Percentiles rank a stretch among this genome's conserved stretches.
phyloP scores from a whole-genome alignment of 768 basidiomycete genomes.

The Hypholoma fasciculare region DNA sequence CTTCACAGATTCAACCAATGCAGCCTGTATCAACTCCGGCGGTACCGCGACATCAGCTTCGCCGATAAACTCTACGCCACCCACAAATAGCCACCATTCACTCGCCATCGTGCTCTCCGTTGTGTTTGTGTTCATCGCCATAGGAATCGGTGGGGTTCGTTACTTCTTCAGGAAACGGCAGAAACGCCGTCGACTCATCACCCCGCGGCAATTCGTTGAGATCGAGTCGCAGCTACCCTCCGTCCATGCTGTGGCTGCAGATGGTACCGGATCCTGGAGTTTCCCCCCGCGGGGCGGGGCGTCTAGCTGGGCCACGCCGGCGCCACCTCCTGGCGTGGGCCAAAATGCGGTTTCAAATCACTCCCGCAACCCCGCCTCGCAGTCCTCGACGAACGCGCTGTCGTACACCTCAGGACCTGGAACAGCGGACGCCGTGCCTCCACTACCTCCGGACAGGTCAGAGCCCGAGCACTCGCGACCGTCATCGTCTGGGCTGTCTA shows the following conservation, averaged over 20 bases:
- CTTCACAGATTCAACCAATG: slow-evolving; percentile 19
- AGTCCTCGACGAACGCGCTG: neutral
- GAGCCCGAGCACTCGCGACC: neutral
- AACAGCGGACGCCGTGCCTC: neutral
- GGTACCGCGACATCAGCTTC: slow-evolving; percentile 11
- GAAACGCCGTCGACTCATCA: neutral
- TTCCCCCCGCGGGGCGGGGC: neutral
- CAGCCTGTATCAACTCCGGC: slow-evolving; percentile 30
- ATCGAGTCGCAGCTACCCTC: neutral
- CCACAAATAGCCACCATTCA: neutral
- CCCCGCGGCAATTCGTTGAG: neutral
- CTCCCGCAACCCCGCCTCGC: neutral
- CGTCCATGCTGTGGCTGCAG: neutral
- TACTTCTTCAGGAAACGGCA: neutral
- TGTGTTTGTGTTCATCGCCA: neutral
- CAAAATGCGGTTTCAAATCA: neutral
- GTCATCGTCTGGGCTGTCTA: neutral
- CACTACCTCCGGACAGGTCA: neutral
- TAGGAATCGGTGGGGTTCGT: neutral
- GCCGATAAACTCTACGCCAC: neutral
- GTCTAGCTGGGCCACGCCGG: neutral
- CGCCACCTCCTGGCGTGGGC: neutral
- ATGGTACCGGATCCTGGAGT: neutral
- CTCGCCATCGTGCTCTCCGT: neutral
- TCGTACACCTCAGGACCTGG: neutral